Base-by-base conservation (phyloP, 2,329 filamentous ascomycete species). In the Aspergillus sp. region DNA sequence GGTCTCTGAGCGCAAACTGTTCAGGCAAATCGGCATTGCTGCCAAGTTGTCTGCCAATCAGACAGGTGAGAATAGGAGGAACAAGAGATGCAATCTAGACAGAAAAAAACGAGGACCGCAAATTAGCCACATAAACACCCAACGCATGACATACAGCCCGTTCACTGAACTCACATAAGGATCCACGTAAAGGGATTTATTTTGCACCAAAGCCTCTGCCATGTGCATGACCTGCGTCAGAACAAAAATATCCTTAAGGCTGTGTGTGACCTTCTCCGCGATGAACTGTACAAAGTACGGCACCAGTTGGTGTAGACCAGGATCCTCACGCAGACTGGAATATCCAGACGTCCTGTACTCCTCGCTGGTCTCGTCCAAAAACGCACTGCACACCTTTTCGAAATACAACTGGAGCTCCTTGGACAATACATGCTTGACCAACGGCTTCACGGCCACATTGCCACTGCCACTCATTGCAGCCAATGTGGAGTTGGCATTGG, bases 251-350 rank as follows among this genome's bases (percentile, higher is more conserved):
- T 95, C 88, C 68, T 95, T 90, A 52, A 95, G 78, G 54, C 85
- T 86, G 65, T 98, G 93, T 1, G 93, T 97, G 40, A 98, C 89
- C 67, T 95, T 93, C 65, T 96, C 91, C 13, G 90, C 85, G 58
- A 97, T 86, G 66, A 95, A 97, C 64, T 94, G 90, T 47, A 95
- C 85, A 58, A 97, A 96, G 69, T 98, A 98, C 0, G 93, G 93
- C 27, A 95, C 83, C 7, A 98, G 81, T 68, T 98, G 93, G 64
- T 98, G 93, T 33, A 97, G 79, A 32, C 91, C 91, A 0, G 93
- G 90, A 60, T 98, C 93, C 45, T 89, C 86, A 39, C 85, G 79
- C 26, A 98, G 81, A 27, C 88, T 94, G 41, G 88, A 85, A 30
- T 96, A 78, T 0, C 89, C 93, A 0, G 93, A 90, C 39, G 86